Evolutionary conservation across 192 early-diverging fungal species (phyloP), one percentile per base, ranked within the genome.

Genomic region (Coemansia sp.): DNA sequence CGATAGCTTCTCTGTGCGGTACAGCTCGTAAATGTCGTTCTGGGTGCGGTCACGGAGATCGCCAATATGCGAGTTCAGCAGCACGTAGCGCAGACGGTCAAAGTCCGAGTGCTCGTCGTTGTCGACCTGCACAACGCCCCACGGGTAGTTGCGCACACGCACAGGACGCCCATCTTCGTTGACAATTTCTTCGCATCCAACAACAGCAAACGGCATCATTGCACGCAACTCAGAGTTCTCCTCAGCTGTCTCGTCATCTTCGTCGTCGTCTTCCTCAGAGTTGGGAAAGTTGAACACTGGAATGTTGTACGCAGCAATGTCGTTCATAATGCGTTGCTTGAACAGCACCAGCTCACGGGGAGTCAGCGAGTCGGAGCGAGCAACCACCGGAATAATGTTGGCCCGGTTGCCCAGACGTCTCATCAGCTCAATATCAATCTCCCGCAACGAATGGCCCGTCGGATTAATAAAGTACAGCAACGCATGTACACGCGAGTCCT

Each of bases 241-340:
- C 76, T 99, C 97, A 51, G 93, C 87, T 2, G 93, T 97, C 70
- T 99, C 97, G 66, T 98, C 97, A 72, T 97, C 97, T 72, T 97
- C 97, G 66, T 99, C 97, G 77, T 97, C 97, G 66, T 96, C 95
- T 61, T 99, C 96, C 21, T 89, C 88, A 60, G 96, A 90, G 65
- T 90, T 90, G 50, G 97, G 97, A 84, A 99, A 99, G 82, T 92
- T 93, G 84, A 96, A 99, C 69, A 97, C 94, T 35, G 94, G 95
- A 65, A 99, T 97, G 57, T 92, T 87, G 82, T 95, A 94, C 73
- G 92, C 85, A 12, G 89, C 86, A 83, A 99, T 96, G 77, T 99
- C 97, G 69, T 96, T 90, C 95, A 98, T 97, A 60, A 98, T 85
- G 79, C 90, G 86, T 73, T 90, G 88, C 85, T 98, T 98, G 83